These are phyloP conservation scores for Colletotrichum sp. DNA, from an alignment of 2,329 filamentous ascomycete genomes.

Conservation along the genomic window DNA sequence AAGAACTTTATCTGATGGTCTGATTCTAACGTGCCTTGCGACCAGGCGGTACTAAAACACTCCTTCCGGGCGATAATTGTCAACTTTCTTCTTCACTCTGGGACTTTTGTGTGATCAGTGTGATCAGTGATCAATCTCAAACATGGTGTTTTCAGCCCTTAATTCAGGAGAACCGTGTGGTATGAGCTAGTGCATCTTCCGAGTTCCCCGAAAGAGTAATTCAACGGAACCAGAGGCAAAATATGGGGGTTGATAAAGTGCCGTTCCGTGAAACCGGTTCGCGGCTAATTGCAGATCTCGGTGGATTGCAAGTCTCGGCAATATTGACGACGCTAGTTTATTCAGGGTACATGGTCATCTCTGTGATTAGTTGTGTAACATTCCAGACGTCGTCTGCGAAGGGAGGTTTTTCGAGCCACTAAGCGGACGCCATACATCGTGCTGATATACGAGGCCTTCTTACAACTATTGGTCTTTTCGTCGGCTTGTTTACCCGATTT, in stretches of 20 bases:
- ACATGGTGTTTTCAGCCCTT: neutral
- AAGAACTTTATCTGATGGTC: neutral
- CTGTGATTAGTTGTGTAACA: neutral
- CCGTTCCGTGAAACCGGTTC: neutral
- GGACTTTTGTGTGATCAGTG: neutral
- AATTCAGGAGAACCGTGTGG: neutral
- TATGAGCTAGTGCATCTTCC: neutral
- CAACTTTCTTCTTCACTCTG: neutral
- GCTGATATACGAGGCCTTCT: neutral
- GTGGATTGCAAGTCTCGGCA: neutral
- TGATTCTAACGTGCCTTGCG: neutral
- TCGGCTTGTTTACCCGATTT: fast-evolving
- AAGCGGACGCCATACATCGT: fast-evolving
- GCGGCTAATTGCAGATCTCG: conserved; percentile 13
- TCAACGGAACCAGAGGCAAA: neutral
- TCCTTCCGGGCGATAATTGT: neutral
- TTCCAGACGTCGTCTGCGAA: neutral
- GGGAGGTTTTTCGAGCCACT: fast-evolving
- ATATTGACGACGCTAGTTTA: neutral
- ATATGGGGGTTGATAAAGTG: neutral
- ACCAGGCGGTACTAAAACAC: neutral
- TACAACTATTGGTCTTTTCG: neutral
- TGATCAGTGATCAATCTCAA: neutral
- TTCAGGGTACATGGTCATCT: neutral
- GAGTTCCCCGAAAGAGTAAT: neutral